Conservation (phyloP, 495 filamentous ascomycete genomes). For the Articulospora tetracladia region DNA sequence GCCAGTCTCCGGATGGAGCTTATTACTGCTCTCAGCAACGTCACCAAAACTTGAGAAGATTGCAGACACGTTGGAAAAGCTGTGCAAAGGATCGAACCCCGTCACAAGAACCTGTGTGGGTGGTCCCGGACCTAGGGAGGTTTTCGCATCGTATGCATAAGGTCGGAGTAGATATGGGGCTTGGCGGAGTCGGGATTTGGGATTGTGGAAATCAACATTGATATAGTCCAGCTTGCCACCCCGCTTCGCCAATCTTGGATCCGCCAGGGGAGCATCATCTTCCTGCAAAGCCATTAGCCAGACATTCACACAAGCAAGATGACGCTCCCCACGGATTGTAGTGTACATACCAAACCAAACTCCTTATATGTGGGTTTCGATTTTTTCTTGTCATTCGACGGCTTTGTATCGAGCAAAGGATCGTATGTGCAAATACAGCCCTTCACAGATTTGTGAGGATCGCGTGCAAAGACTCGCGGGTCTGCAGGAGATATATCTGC, state of each 20-base stretch:
- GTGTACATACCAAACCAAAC: slow-evolving; percentile 61
- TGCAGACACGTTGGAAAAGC: slow-evolving; percentile 71
- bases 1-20: slow-evolving; percentile 87
- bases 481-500: slow-evolving; percentile 42
- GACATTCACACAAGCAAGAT: slow-evolving; percentile 48
- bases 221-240: slow-evolving; percentile 52
- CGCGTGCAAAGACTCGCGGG: slow-evolving; percentile 55
- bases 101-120: slow-evolving; percentile 85
- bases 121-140: slow-evolving; percentile 84
- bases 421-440: slow-evolving; percentile 72
- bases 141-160: slow-evolving; percentile 72
- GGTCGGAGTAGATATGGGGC: slow-evolving; percentile 75
- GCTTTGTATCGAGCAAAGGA: slow-evolving; percentile 62
- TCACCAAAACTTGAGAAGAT: slow-evolving; percentile 86
- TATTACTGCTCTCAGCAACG: slow-evolving; percentile 82
- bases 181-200: slow-evolving; percentile 67
- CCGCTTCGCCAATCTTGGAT: slow-evolving; percentile 67
- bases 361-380: slow-evolving; percentile 66
- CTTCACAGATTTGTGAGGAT: slow-evolving; percentile 55
- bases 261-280: slow-evolving; percentile 63
- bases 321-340: slow-evolving; percentile 50
- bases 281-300: slow-evolving; percentile 46
- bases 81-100: slow-evolving; percentile 87
- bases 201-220: slow-evolving; percentile 63
- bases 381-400: slow-evolving; percentile 57